Conservation (phyloP, 768 basidiomycete genomes). For the Clitopilus passeckerianus region DNA sequence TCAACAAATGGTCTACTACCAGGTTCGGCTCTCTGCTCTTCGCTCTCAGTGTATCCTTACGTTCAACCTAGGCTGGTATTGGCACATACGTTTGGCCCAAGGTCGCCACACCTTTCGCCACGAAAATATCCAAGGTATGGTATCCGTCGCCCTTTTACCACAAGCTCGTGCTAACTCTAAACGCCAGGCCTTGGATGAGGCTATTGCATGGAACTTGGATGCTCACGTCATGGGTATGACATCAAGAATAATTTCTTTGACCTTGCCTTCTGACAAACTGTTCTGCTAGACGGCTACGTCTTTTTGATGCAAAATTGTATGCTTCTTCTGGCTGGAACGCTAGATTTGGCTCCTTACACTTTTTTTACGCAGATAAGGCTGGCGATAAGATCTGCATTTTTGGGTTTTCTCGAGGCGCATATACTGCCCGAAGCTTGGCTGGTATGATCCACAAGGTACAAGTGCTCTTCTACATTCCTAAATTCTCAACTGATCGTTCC, state of each 20-base stretch:
- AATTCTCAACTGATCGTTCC: background rate
- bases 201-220: constrained; percentile 44
- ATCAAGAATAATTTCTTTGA: background rate
- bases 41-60: background rate
- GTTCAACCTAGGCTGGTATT: constrained; percentile 38
- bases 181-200: constrained; percentile 34
- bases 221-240: constrained; percentile 48
- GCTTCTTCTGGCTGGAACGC: background rate
- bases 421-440: constrained; percentile 38
- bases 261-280: background rate
- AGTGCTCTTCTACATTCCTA: constrained; percentile 9
- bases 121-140: constrained; percentile 36
- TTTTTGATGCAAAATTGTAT: constrained; percentile 59
- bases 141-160: background rate
- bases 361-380: constrained; percentile 21
- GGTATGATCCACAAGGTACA: constrained; percentile 53
- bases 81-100: constrained; percentile 45
- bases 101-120: constrained; percentile 37
- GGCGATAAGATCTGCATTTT: constrained; percentile 53
- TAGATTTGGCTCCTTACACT: background rate
- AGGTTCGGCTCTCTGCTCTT: constrained; percentile 23
- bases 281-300: constrained; percentile 40
- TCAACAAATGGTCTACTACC: constrained; percentile 54
- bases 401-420: constrained; percentile 54
- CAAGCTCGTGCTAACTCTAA: background rate